Base-by-base conservation (phyloP, 2,329 filamentous ascomycete species). In the Teratosphaeria viscida region DNA sequence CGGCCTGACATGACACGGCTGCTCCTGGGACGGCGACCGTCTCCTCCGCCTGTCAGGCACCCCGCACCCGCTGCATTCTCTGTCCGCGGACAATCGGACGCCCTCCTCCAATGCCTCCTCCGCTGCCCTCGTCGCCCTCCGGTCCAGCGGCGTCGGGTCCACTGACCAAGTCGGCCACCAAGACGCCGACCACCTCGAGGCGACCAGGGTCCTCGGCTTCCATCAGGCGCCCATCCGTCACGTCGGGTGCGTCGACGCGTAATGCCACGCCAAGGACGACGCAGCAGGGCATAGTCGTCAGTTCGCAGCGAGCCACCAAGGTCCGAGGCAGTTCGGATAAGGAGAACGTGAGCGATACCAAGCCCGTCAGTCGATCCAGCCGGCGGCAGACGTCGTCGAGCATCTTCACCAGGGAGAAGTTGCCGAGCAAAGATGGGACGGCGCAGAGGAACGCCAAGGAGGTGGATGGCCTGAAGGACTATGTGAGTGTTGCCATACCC, bases 401-500 rank as follows among this genome's bases (percentile, higher is more conserved):
- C 39, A 57, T 61, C 37, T 56, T 67, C 59, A 62, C 58, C 14
- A 56, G 65, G 29, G 67, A 70, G 56, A 68, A 68, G 63, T 47
- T 58, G 54, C 65, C 66, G 26, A 69, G 67, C 60, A 70, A 70
- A 64, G 81, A 81, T 68, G 80, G 88, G 27, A 83, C 83, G 66
- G 81, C 78, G 43, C 82, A 85, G 64, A 84, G 87, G 65, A 85
- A 86, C 5, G 77, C 89, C 60, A 88, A 90, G 72, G 88, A 91
- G 72, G 87, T 79, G 43, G 76, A 86, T 2, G 88, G 87, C 26
- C 74, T 92, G 70, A 90, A 88, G 76, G 88, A 92, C 76, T 92
- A 88, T 72, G 86, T 89, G 81, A 68, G 85, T 85, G 16, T 47
- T 14, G 14, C 26, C 53, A 16, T 8, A 16, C 19, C 27, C 27